phyloP scores from a whole-genome alignment of 768 basidiomycete genomes.

The Trametes cinnabarina region DNA sequence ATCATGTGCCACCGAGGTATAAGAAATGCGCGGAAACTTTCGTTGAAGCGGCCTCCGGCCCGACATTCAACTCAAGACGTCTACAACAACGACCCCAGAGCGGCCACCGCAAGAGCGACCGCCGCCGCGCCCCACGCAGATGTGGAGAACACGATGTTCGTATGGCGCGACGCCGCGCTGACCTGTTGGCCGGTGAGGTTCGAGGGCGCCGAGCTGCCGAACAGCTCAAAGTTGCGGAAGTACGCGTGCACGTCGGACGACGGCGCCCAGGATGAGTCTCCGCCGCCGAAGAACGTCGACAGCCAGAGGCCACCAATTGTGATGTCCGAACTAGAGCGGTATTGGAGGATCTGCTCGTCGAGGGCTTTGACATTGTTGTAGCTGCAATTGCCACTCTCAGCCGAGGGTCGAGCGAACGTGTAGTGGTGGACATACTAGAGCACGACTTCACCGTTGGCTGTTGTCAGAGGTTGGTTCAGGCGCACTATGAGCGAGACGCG shows the following conservation, averaged over 20 bases:
- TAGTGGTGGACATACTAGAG: conserved; percentile 53
- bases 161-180: conserved; percentile 14
- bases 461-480: conserved; percentile 63
- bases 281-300: conserved; percentile 85
- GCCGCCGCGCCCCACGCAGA: not conserved
- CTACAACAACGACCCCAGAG: conserved; percentile 4
- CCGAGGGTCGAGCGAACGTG: too few species aligned
- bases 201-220: conserved; percentile 52
- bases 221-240: conserved; percentile 72
- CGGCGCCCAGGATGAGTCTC: conserved; percentile 71
- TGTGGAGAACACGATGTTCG: not conserved
- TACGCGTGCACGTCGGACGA: conserved; percentile 66
- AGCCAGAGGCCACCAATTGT: conserved; percentile 71
- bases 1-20: not conserved
- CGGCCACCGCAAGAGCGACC: not conserved
- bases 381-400: too few species aligned
- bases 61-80: not conserved
- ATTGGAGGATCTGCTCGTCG: conserved; percentile 57
- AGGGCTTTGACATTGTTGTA: conserved; percentile 69
- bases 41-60: not conserved
- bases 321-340: conserved; percentile 54
- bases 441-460: conserved; percentile 72
- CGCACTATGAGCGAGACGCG: conserved; percentile 73
- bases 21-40: not conserved
- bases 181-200: conserved; percentile 32